A percentile compares a stretch with the other conserved stretches of the same genome.
Conservation (phyloP, 2,329 filamentous ascomycete species). For the Dissoconium aciculare region DNA sequence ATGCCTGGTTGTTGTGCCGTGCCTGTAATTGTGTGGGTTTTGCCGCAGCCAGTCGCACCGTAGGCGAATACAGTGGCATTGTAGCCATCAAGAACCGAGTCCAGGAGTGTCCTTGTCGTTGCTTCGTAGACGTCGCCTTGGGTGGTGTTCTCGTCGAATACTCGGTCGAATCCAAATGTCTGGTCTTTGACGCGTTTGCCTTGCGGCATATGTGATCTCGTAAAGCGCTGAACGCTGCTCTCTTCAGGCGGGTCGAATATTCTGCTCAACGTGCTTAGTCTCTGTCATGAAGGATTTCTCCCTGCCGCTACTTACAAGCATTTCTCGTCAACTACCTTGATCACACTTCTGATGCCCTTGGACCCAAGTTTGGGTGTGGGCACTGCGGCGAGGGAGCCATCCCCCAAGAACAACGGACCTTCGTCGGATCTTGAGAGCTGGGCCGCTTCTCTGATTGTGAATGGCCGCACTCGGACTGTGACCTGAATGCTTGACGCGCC, state of each 20-base stretch:
- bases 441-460: slow-evolving; percentile 81
- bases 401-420: slow-evolving; percentile 81
- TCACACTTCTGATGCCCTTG: slow-evolving; percentile 76
- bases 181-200: slow-evolving; percentile 95
- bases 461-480: slow-evolving; percentile 48
- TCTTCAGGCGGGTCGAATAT: slow-evolving; percentile 97
- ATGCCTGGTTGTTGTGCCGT: slow-evolving; percentile 88
- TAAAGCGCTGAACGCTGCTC: slow-evolving; percentile 77
- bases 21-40: slow-evolving; percentile 89
- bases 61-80: slow-evolving; percentile 99
- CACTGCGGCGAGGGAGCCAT: slow-evolving; percentile 79
- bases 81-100: slow-evolving; percentile 92
- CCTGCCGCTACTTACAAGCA: slow-evolving; percentile 57
- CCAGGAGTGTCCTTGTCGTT: slow-evolving; percentile 76
- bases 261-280: slow-evolving; percentile 33
- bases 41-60: slow-evolving; percentile 92
- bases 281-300: background rate
- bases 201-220: slow-evolving; percentile 51
- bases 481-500: slow-evolving; percentile 38
- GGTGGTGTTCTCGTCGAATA: slow-evolving; percentile 89
- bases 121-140: slow-evolving; percentile 92
- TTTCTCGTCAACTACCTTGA: slow-evolving; percentile 92
- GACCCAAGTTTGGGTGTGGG: slow-evolving; percentile 73
- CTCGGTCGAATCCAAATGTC: slow-evolving; percentile 88
- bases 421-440: slow-evolving; percentile 73